A percentile compares a stretch with the other conserved stretches of the same genome.
phyloP scores from a whole-genome alignment of 169 alveolate species.

The Theileria luwenshuni region DNA sequence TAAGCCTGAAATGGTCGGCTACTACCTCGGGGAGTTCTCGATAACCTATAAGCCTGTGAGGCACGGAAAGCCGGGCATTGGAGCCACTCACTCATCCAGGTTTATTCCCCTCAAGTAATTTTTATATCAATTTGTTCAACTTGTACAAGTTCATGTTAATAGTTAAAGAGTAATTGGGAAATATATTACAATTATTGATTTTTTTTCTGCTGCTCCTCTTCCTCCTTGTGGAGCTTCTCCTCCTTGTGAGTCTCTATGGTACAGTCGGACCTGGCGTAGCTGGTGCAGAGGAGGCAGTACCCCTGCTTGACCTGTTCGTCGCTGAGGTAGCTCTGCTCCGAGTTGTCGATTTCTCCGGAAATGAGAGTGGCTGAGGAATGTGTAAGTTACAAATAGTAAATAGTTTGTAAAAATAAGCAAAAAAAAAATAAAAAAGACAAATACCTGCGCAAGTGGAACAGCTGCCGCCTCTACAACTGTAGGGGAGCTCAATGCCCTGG shows the following conservation, averaged over 20 bases:
- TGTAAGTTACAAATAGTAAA: background rate
- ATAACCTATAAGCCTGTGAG: constrained; percentile 97
- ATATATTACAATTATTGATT: background rate
- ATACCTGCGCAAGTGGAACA: constrained; percentile 85
- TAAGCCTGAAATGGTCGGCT: constrained; percentile 99
- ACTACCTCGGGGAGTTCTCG: constrained; percentile 98
- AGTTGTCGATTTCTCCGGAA: constrained; percentile 78
- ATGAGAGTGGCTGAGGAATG: constrained; percentile 68
- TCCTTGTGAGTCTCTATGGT: constrained; percentile 84
- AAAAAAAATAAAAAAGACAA: background rate
- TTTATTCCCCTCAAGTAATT: constrained; percentile 89
- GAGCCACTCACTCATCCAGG: constrained; percentile 94
- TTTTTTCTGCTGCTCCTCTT: constrained; percentile 12
- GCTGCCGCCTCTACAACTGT: constrained; percentile 86
- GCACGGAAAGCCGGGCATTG: constrained; percentile 99
- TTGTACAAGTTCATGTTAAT: background rate
- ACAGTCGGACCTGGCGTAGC: constrained; percentile 84
- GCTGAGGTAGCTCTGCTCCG: constrained; percentile 80
- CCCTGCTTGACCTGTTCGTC: constrained; percentile 79
- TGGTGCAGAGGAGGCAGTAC: constrained; percentile 78
- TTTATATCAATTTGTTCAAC: background rate
- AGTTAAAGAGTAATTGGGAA: background rate
- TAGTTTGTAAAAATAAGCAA: background rate
- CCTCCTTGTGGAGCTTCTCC: constrained; percentile 71
- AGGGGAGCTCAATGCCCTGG: constrained; percentile 85